phyloP scores from a whole-genome alignment of 139 green algal genomes.

The Dunaliella primolecta region DNA sequence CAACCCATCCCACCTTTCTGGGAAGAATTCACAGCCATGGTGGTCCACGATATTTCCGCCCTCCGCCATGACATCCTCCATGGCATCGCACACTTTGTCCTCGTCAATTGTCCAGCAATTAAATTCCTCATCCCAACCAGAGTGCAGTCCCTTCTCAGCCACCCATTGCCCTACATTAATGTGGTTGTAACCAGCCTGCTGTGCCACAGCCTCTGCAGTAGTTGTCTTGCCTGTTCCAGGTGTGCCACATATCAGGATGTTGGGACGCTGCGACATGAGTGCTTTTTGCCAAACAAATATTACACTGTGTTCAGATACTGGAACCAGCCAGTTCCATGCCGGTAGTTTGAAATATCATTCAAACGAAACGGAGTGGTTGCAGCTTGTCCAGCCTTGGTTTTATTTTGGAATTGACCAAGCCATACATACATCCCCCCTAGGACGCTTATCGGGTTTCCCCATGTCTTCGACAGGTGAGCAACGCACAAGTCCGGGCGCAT shows the following conservation, averaged over 20 bases:
- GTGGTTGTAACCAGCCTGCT: conserved; percentile 59
- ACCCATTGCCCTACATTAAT: conserved; percentile 87
- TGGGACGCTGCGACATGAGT: too few species aligned
- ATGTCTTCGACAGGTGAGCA: too few species aligned
- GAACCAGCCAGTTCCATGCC: too few species aligned
- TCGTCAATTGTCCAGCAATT: conserved; percentile 87
- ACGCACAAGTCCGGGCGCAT: too few species aligned
- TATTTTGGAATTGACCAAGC: too few species aligned
- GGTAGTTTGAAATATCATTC: too few species aligned
- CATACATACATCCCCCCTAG: too few species aligned
- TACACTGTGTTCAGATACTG: too few species aligned
- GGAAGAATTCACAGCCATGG: conserved; percentile 97
- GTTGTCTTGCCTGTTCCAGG: conserved; percentile 95
- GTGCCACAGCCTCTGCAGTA: conserved; percentile 60
- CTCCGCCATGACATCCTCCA: conserved; percentile 79
- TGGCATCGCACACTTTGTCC: conserved; percentile 92
- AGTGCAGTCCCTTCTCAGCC: conserved; percentile 71
- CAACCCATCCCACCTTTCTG: conserved; percentile 78
- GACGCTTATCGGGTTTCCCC: too few species aligned
- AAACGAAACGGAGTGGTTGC: too few species aligned
- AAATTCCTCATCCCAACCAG: conserved; percentile 84
- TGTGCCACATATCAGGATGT: conserved; percentile 92
- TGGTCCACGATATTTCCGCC: conserved; percentile 92
- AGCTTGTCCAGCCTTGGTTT: too few species aligned
- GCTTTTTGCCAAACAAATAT: too few species aligned